Conservation (phyloP, 176 grass and related monocot genomes). For the Pharus latifolius region DNA sequence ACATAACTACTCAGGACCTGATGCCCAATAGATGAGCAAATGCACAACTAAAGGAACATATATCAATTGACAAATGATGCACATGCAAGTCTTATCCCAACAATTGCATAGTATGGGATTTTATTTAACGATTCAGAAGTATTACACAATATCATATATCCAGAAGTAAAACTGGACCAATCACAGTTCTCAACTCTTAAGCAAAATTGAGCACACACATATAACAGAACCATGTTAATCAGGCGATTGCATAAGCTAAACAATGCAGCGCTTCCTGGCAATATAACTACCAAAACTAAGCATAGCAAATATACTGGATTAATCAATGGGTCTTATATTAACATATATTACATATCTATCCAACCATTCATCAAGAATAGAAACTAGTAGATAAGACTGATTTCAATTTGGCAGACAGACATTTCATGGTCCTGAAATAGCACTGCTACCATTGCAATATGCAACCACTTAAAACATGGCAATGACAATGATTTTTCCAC, state of each 20-base stretch:
- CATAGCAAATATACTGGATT: no score
- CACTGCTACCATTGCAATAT: not conserved
- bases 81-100: not conserved
- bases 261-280: no score
- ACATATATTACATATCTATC: no score
- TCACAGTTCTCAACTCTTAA: conserved; percentile 1
- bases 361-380: no score
- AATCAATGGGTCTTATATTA: no score
- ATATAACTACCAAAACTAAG: no score
- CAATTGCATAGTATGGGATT: not conserved
- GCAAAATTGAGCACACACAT: not conserved
- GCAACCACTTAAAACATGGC: not conserved
- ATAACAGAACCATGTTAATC: not conserved
- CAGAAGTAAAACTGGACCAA: not conserved
- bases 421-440: not conserved
- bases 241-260: not conserved
- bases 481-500: not conserved
- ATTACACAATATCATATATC: not conserved
- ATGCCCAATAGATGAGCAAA: conserved; percentile 8
- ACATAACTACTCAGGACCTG: not conserved
- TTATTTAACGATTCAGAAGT: not conserved
- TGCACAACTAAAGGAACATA: not conserved
- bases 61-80: not conserved
- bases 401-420: not conserved
- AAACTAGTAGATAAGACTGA: not conserved